phyloP scores from a whole-genome alignment of 2,329 filamentous ascomycete genomes.

The Berkeleyomyces basicola region DNA sequence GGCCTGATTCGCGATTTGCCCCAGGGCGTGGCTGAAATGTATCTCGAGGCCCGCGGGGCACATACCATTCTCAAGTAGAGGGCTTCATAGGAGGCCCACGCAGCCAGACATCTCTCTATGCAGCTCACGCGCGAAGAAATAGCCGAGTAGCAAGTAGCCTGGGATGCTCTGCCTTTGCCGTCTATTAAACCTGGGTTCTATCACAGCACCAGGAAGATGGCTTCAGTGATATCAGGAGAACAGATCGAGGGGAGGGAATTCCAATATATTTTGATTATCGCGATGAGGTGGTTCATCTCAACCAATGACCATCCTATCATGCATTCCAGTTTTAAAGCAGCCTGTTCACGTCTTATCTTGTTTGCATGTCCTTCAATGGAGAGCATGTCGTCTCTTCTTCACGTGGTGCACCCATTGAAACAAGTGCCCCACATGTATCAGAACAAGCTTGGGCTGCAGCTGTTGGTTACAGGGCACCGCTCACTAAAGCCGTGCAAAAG shows the following conservation, averaged over 20 bases:
- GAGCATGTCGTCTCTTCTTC: too few relatives aligned
- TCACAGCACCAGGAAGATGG: constrained; percentile 9
- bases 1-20: constrained; percentile 62
- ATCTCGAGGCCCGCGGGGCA: constrained; percentile 75
- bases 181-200: neutral
- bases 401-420: too few relatives aligned
- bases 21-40: constrained; percentile 72
- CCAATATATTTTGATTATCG: too few relatives aligned
- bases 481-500: neutral
- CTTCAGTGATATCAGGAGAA: neutral
- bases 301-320: too few relatives aligned
- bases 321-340: too few relatives aligned
- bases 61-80: constrained; percentile 79
- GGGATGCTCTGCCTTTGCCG: neutral
- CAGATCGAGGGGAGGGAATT: too few relatives aligned
- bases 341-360: too few relatives aligned
- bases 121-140: neutral
- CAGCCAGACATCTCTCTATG: neutral
- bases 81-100: neutral
- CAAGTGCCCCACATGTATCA: too few relatives aligned
- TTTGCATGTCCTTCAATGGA: too few relatives aligned
- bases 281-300: too few relatives aligned
- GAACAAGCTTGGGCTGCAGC: too few relatives aligned
- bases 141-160: neutral
- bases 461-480: neutral